Evolutionary conservation across 2,329 filamentous ascomycete species (phyloP).

Genomic region (Aspergillus sp.): DNA sequence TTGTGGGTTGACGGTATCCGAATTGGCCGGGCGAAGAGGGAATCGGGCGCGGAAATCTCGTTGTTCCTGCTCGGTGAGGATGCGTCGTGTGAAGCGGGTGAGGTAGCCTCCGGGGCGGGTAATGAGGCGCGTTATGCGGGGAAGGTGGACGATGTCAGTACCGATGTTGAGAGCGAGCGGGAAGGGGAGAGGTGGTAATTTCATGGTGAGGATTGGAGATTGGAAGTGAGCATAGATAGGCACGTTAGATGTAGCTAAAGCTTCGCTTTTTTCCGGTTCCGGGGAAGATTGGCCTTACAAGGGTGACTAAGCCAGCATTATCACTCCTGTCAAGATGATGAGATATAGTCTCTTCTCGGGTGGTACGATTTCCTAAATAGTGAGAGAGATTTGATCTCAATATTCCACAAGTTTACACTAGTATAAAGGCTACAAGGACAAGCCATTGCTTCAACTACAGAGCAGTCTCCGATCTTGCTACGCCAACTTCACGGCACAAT

Average conservation of each 20-base stretch:
- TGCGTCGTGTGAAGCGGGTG: constrained; percentile 40
- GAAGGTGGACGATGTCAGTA: constrained; percentile 73
- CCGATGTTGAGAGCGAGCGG: constrained; percentile 63
- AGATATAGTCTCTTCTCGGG: not conserved
- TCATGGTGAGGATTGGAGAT: constrained; percentile 27
- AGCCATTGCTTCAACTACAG: not conserved
- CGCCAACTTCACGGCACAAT: not conserved
- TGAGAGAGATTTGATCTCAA: not conserved
- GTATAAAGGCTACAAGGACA: not conserved
- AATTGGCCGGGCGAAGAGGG: constrained; percentile 9
- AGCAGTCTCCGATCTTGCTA: not conserved
- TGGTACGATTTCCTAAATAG: not conserved
- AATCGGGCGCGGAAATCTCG: constrained; percentile 39
- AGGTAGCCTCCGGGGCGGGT: constrained; percentile 40
- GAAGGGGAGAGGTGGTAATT: constrained; percentile 56
- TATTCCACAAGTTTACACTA: not conserved
- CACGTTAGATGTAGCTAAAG: not conserved
- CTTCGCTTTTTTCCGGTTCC: not conserved
- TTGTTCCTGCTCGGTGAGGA: constrained; percentile 42
- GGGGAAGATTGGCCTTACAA: not conserved
- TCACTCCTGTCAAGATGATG: not conserved
- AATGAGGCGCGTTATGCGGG: constrained; percentile 64
- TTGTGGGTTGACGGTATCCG: not conserved
- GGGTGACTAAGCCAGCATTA: constrained; percentile 8
- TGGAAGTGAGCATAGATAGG: too few relatives aligned